Percentiles rank a stretch among this genome's conserved stretches.
Conservation (phyloP, 2,329 filamentous ascomycete species). For the Blumeria graminis region DNA sequence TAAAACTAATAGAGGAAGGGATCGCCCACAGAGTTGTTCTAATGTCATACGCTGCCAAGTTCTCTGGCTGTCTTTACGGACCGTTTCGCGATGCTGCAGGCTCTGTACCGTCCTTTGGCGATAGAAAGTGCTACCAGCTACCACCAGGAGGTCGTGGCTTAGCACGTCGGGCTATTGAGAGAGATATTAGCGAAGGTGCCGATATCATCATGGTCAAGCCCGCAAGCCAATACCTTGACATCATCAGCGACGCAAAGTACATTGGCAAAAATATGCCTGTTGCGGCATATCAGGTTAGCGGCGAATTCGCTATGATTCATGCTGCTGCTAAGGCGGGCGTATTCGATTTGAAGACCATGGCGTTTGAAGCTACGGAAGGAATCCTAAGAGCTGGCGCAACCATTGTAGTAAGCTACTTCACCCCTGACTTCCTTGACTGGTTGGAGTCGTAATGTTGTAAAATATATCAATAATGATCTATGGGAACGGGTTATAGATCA, state of each 20-base stretch:
- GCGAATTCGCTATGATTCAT: conserved; percentile 95
- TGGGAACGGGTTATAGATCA: no score
- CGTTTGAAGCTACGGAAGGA: conserved; percentile 79
- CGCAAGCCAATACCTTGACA: conserved; percentile 83
- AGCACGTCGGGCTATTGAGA: conserved; percentile 66
- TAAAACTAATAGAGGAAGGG: conserved; percentile 87
- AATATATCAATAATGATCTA: no score
- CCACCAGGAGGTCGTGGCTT: conserved; percentile 80
- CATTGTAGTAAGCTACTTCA: conserved; percentile 87
- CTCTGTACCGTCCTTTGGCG: conserved; percentile 73
- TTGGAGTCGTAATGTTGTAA: conserved; percentile 23
- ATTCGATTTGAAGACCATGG: conserved; percentile 86
- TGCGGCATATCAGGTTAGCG: conserved; percentile 89
- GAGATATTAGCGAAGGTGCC: conserved; percentile 81
- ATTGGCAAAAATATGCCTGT: conserved; percentile 77
- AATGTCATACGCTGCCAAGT: conserved; percentile 97
- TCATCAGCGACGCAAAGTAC: conserved; percentile 93
- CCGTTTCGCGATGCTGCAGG: conserved; percentile 94
- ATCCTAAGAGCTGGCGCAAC: conserved; percentile 82
- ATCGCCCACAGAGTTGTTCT: conserved; percentile 76
- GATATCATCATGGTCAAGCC: conserved; percentile 99
- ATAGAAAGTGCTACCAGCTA: conserved; percentile 90
- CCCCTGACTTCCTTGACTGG: conserved; percentile 53
- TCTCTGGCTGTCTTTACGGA: conserved; percentile 86
- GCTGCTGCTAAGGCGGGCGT: conserved; percentile 88